Base-by-base conservation (phyloP, 2,329 filamentous ascomycete species). In the Diaporthe sp. region DNA sequence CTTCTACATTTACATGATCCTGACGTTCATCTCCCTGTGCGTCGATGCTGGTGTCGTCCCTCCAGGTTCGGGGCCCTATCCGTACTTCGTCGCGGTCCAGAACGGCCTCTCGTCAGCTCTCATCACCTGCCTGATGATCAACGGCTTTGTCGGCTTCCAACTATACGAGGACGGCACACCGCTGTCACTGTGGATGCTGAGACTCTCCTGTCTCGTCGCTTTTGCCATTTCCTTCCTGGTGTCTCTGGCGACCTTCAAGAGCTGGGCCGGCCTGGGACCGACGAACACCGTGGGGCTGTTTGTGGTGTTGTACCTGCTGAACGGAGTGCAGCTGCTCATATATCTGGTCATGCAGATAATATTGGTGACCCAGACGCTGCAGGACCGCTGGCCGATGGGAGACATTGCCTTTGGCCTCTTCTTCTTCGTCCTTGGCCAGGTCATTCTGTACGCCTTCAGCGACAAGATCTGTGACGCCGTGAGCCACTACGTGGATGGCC, bases 131-230 rank as follows among this genome's bases (percentile, higher is more conserved):
- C 88, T 99, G 74, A 87, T 98, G 80, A 96, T 99, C 88, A 98
- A 98, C 84, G 97, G 97, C 58, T 99, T 99, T 82, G 96, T 99
- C 72, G 97, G 97, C 47, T 99, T 99, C 85, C 97, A 98, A 85
- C 89, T 99, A 17, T 99, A 99, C 84, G 97, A 99, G 85, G 97
- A 99, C 81, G 97, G 97, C 70, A 99, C 97, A 1, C 93, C 94
- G 2, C 87, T 98, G 55, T 98, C 96, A 0, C 93, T 99, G 58
- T 99, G 97, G 97, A 92, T 98, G 80, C 87, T 99, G 77, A 93
- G 96, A 72, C 86, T 94, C 42, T 92, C 91, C 82, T 98, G 95
- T 2, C 85, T 94, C 22, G 90, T 88, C 78, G 96, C 97, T 86
- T 98, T 98, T 85, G 87, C 93, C 78, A 92, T 99, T 81, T 94